phyloP scores from a whole-genome alignment of 2,329 filamentous ascomycete genomes.

The Amphichorda felina region DNA sequence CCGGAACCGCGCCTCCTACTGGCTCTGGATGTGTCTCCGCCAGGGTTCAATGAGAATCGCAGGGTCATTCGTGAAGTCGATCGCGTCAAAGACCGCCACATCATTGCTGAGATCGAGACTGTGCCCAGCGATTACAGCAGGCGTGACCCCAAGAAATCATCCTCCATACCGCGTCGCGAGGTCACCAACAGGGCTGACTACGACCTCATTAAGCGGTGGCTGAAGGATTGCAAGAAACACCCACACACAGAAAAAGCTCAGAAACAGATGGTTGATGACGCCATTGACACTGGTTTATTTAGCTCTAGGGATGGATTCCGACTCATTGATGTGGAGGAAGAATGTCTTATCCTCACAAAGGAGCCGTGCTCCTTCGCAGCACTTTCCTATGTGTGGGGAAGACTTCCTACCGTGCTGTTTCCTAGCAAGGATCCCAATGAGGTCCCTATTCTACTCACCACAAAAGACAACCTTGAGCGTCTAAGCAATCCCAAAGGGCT shows the following conservation, averaged over 20 bases:
- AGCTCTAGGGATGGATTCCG: constrained; percentile 2
- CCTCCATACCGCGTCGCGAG: constrained; percentile 1
- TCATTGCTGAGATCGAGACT: constrained; percentile 6
- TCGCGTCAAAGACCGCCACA: constrained; percentile 5
- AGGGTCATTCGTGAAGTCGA: constrained; percentile 5
- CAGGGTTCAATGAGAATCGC: constrained; percentile 3
- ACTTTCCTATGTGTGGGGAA: constrained; percentile 4
- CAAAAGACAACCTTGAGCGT: constrained; percentile 1
- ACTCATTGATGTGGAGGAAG: constrained; percentile 5
- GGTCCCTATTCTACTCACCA: constrained; percentile 4
- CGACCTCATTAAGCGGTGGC: constrained; percentile 4
- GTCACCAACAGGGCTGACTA: constrained; percentile 1
- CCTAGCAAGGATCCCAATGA: not conserved
- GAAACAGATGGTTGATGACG: not conserved
- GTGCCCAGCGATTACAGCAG: not conserved
- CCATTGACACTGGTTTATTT: constrained; percentile 3
- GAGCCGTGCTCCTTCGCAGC: constrained; percentile 3
- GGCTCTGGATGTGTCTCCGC: constrained; percentile 2
- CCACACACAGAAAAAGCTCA: constrained; percentile 2
- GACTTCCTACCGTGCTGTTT: constrained; percentile 2
- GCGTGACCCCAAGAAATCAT: not conserved
- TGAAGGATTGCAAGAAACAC: constrained; percentile 3
- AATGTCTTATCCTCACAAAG: constrained; percentile 3
- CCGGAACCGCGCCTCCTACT: constrained; percentile 4
- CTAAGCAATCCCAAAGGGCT: constrained; percentile 3